Base-by-base conservation (phyloP, 257 asterid genomes). In the Scutellaria minor region DNA sequence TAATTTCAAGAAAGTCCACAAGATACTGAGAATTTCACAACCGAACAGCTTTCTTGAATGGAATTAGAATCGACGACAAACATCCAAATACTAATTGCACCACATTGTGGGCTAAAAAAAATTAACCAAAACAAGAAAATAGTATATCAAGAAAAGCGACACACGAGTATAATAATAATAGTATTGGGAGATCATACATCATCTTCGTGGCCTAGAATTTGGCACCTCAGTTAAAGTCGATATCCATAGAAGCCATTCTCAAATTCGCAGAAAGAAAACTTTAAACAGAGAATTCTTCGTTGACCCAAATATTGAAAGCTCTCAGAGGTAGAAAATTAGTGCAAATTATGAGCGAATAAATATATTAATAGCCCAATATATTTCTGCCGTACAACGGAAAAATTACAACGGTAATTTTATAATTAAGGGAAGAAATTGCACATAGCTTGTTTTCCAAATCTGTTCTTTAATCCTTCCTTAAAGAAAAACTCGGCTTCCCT, bases 181-280 rank as follows among this genome's bases (percentile, higher is more conserved):
- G 40, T 47, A 24, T 24, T 24, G 2, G 74, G 69, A 71, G 61
- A 75, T 68, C 85, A 13, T 83, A 18, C 99, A 79, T 92, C 99
- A 83, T 90, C 99, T 66, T 92, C 99, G 18, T 18, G 18, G 18
- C 18, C 18, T 18, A 18, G 18, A 18, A 18, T 18, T 18, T 18
- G 18, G 18, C 18, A 18, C 18, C 18, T 18, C 18, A 18, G 18
- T 18, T 18, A 18, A 18, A 18, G 18, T 18, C 18, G 18, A 89
- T 92, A 74, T 92, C 96, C 98, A 92, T 88, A 3, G 69, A 12
- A 57, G 61, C 0, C 58, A 59, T 24, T 64, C 75, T 27, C 51
- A 48, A 31, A 15, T 66, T 40, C 35, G 18, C 13, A 45, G 13
- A 15, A 24, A 24, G 7, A 24, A 31, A 59, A 1, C 22, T 24